A percentile compares a stretch with the other conserved stretches of the same genome.
These are phyloP conservation scores for Phascolomyces articulosus DNA, from an alignment of 371 early-diverging fungal genomes.

Conservation along the genomic window DNA sequence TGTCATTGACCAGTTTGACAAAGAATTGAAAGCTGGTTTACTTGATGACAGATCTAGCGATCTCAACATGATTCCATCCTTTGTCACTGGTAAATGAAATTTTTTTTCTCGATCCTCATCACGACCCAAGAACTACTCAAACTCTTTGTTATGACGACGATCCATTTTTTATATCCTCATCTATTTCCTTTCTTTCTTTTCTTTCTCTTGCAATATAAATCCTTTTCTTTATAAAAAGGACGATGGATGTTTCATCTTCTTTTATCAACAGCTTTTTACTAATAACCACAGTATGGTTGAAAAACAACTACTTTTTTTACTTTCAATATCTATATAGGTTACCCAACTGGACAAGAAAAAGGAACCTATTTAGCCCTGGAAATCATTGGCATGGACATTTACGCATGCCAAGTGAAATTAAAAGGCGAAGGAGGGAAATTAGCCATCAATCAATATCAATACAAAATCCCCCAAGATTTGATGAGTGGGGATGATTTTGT, in stretches of 20 bases:
- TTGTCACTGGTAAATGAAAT: slow-evolving; percentile 47
- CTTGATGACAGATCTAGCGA: slow-evolving; percentile 49
- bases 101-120: too few species aligned
- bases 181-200: background rate
- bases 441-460: slow-evolving; percentile 63
- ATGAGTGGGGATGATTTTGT: slow-evolving; percentile 62
- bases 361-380: slow-evolving; percentile 93
- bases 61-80: slow-evolving; percentile 57
- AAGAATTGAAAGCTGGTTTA: slow-evolving; percentile 42
- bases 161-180: too few species aligned
- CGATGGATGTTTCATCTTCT: too few species aligned
- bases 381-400: slow-evolving; percentile 81
- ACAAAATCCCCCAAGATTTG: slow-evolving; percentile 81
- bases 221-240: too few species aligned
- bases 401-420: slow-evolving; percentile 52
- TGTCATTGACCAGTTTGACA: slow-evolving; percentile 35
- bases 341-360: slow-evolving; percentile 86
- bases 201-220: too few species aligned
- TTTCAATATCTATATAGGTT: too few species aligned
- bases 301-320: too few species aligned
- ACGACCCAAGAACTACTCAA: too few species aligned
- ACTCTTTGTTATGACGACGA: too few species aligned
- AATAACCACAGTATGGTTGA: too few species aligned
- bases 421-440: slow-evolving; percentile 52
- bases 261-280: too few species aligned